Conservation (phyloP, 768 basidiomycete genomes). For the Piloderma croceum region DNA sequence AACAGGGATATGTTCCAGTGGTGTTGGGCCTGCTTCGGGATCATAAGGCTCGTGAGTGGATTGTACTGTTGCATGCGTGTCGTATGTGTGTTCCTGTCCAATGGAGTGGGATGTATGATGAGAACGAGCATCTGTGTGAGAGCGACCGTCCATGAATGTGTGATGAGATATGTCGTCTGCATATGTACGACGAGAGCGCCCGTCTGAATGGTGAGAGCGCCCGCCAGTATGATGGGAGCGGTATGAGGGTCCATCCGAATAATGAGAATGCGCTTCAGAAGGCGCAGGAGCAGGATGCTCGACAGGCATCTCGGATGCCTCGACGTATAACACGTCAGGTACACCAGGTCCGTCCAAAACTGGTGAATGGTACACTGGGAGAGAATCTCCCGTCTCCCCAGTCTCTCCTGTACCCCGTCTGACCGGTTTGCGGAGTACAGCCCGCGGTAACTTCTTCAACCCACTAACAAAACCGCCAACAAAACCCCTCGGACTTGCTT, state of each 20-base stretch:
- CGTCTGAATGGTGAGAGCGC: neutral
- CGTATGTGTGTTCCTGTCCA: neutral
- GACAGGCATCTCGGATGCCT: neutral
- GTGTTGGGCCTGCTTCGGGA: neutral
- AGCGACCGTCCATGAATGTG: no score
- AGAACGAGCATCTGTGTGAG: no score
- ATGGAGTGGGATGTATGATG: neutral
- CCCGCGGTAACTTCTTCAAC: conserved; percentile 2
- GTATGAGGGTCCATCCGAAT: neutral
- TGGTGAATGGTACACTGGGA: no score
- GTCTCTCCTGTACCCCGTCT: neutral
- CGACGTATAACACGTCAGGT: neutral
- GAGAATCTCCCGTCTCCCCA: neutral
- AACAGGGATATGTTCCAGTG: neutral
- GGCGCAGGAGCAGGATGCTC: neutral
- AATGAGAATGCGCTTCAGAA: neutral
- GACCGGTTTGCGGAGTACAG: neutral
- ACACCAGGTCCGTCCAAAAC: neutral
- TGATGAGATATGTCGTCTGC: neutral
- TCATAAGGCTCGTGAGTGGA: no score
- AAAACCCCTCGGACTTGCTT: neutral
- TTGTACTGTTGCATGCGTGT: neutral
- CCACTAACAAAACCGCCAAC: conserved; percentile 2
- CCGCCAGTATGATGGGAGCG: neutral
- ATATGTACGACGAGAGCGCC: neutral